phyloP scores from a whole-genome alignment of 1,139 yeast species.

The Saccharomycopsis hybrid region DNA sequence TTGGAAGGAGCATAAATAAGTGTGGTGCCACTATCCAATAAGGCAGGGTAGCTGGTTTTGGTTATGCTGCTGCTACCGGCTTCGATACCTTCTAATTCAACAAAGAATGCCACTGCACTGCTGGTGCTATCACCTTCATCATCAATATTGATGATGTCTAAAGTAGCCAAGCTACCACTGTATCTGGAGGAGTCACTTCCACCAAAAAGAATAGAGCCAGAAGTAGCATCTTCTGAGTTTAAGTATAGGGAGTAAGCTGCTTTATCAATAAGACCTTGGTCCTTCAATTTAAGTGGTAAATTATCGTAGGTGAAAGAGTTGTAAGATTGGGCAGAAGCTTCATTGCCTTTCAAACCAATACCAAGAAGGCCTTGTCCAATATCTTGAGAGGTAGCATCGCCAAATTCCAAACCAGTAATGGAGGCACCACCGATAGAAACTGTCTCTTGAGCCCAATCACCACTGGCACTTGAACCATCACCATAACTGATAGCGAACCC shows the following conservation, averaged over 20 bases:
- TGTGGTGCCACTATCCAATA: slow-evolving; percentile 67
- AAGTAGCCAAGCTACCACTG: slow-evolving; percentile 37
- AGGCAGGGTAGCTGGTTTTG: slow-evolving; percentile 32
- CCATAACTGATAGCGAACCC: slow-evolving; percentile 30
- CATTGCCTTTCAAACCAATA: slow-evolving; percentile 12
- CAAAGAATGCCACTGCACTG: slow-evolving; percentile 15
- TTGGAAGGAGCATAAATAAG: slow-evolving; percentile 44
- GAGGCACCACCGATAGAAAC: slow-evolving; percentile 14
- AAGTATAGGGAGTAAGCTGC: slow-evolving; percentile 50
- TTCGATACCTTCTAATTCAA: slow-evolving; percentile 19
- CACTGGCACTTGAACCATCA: slow-evolving; percentile 26
- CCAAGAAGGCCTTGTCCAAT: slow-evolving; percentile 14
- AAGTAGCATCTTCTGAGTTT: slow-evolving; percentile 33
- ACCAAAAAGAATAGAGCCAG: slow-evolving; percentile 50
- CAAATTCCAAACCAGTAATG: slow-evolving; percentile 5
- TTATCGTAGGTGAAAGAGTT: slow-evolving; percentile 10
- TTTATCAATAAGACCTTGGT: slow-evolving; percentile 28
- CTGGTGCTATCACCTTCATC: slow-evolving; percentile 22
- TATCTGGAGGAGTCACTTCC: slow-evolving; percentile 48
- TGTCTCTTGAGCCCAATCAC: slow-evolving; percentile 26
- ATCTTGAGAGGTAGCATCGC: slow-evolving; percentile 2
- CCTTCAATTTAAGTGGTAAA: slow-evolving; percentile 8
- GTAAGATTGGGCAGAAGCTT: slow-evolving; percentile 21
- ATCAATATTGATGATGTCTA: slow-evolving; percentile 49
- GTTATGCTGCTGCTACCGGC: neutral